Base-by-base conservation (phyloP, 192 early-diverging fungal genomes). In the Coemansia sp. region DNA sequence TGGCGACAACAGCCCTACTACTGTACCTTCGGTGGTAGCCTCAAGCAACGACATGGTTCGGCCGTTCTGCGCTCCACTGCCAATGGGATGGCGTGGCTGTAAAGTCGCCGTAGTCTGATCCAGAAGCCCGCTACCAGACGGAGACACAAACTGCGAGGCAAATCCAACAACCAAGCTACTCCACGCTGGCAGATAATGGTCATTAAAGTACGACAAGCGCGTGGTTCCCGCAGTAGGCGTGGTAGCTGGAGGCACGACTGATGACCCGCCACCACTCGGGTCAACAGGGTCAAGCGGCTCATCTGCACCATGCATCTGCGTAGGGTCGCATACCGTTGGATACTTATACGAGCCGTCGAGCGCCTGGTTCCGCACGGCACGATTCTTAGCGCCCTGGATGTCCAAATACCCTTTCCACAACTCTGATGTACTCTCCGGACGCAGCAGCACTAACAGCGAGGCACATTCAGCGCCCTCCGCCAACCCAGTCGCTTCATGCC, bases 101-200 rank as follows among this genome's bases (percentile, higher is more conserved):
- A 29, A 16, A 13, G 18, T 39, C 50, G 29, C 39, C 2, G 47
- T 38, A 8, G 43, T 58, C 46, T 69, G 65, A 27, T 83, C 80
- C 3, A 83, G 64, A 20, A 78, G 62, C 44, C 80, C 80, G 52
- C 75, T 83, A 15, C 75, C 72, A 29, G 80, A 72, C 0, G 81
- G 81, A 36, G 81, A 76, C 38, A 84, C 62, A 73, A 84, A 84
- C 74, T 84, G 81, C 73, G 77, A 84, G 7, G 74, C 76, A 71
- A 84, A 84, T 7, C 81, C 81, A 58, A 84, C 65, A 15, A 84
- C 76, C 49, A 79, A 55, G 36, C 74, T 76, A 69, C 72, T 84
- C 82, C 82, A 84, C 46, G 73, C 68, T 0, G 82, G 78, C 74
- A 84, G 47, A 39, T 79, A 84, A 20, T 68, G 38, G n/a, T 67